phyloP scores from a whole-genome alignment of 805 yeast species.

The Metschnikowia picachoensis region DNA sequence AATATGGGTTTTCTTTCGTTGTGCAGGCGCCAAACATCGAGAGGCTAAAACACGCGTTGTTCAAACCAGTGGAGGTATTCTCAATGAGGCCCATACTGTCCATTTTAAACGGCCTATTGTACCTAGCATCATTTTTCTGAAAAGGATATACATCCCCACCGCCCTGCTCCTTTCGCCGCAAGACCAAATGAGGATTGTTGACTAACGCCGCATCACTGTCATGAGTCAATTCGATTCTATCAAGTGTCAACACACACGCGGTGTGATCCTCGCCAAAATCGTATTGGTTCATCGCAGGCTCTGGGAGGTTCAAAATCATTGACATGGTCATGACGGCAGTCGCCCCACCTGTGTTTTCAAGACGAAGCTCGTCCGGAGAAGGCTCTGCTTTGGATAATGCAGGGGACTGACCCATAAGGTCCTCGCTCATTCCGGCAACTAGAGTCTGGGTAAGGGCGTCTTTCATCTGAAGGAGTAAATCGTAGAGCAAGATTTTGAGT shows the following conservation, averaged over 20 bases:
- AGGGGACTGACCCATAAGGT: conserved; percentile 4
- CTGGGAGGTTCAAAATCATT: conserved; percentile 29
- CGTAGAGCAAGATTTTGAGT: conserved; percentile 54
- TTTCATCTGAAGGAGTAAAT: conserved; percentile 53
- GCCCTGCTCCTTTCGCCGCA: conserved; percentile 9
- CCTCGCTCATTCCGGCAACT: conserved; percentile 8
- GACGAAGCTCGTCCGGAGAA: background rate
- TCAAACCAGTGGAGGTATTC: conserved; percentile 33
- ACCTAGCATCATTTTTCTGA: conserved; percentile 10
- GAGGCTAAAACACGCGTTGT: conserved; percentile 40
- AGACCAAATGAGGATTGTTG: conserved; percentile 25
- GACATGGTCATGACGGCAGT: conserved; percentile 7
- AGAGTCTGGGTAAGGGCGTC: conserved; percentile 24
- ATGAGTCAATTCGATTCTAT: conserved; percentile 28
- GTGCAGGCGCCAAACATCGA: conserved; percentile 41
- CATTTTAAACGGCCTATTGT: conserved; percentile 23
- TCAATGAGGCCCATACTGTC: conserved; percentile 38
- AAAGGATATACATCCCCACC: conserved; percentile 12
- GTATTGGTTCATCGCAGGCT: conserved; percentile 25
- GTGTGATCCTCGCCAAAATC: conserved; percentile 10
- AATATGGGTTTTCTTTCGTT: conserved; percentile 37
- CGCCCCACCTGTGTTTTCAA: conserved; percentile 4
- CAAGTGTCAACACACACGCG: conserved; percentile 19
- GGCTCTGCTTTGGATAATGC: conserved; percentile 1
- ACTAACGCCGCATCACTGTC: conserved; percentile 32